These are phyloP conservation scores for Aspergillus thermomutatus DNA, from an alignment of 2,329 filamentous ascomycete species.

Conservation along the genomic window DNA sequence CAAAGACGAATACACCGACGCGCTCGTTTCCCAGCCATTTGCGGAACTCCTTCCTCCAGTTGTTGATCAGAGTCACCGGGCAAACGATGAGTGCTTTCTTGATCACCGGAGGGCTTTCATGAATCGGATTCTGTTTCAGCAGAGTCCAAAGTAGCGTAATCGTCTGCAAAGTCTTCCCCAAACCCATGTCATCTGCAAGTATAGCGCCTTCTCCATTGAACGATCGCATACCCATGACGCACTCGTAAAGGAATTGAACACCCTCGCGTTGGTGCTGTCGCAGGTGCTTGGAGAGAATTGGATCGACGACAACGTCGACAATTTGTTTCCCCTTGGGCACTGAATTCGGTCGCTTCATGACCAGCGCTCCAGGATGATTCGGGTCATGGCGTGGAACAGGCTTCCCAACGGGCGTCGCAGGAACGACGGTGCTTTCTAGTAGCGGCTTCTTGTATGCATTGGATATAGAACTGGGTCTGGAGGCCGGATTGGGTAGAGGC, in stretches of 20 bases:
- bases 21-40: slow-evolving; percentile 72
- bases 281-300: slow-evolving; percentile 59
- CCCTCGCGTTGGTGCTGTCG: slow-evolving; percentile 68
- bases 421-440: slow-evolving; percentile 50
- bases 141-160: slow-evolving; percentile 70
- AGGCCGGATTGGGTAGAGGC: slow-evolving; percentile 28
- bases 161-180: slow-evolving; percentile 71
- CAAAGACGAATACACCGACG: slow-evolving; percentile 65
- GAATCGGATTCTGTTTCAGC: slow-evolving; percentile 67
- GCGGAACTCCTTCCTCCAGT: slow-evolving; percentile 69
- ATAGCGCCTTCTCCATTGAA: slow-evolving; percentile 67
- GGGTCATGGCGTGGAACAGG: slow-evolving; percentile 66
- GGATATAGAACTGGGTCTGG: slow-evolving; percentile 43
- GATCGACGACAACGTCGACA: slow-evolving; percentile 71
- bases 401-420: slow-evolving; percentile 42
- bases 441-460: slow-evolving; percentile 62
- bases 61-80: slow-evolving; percentile 67
- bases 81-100: slow-evolving; percentile 71
- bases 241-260: slow-evolving; percentile 70
- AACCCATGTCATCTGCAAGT: slow-evolving; percentile 71
- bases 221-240: slow-evolving; percentile 68
- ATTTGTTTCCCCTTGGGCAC: slow-evolving; percentile 61
- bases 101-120: slow-evolving; percentile 57
- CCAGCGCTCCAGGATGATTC: slow-evolving; percentile 55
- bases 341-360: slow-evolving; percentile 61